Base-by-base conservation (phyloP, 176 grass and related monocot species). In the Tuctoria greenei region DNA sequence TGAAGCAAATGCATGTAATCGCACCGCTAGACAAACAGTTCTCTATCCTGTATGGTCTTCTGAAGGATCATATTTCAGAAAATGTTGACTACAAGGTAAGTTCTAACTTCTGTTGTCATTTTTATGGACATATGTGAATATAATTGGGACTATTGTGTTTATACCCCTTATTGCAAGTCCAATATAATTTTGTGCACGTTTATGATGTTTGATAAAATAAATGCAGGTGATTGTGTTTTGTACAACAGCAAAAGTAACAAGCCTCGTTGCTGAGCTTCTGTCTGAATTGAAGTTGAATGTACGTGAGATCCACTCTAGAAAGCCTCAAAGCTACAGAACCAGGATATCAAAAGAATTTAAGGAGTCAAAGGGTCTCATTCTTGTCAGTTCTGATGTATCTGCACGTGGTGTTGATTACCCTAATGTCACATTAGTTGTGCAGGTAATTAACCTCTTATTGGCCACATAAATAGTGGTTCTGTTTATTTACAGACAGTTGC, bases 331-430 rank as follows among this genome's bases (percentile, higher is more conserved):
- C 79, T 98, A 91, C 81, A 89, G 95, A 98, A 98, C 84, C 52
- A 98, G 84, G 79, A 90, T 98, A 72, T 93, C 95, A 7, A 93
- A 98, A 85, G 95, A 98, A 86, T 98, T 98, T 66, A 98, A 90
- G 88, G 86, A 92, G 76, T 93, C 95, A 37, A 98, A 98, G 66
- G 88, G 95, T 55, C 81, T 98, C 37, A 94, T 98, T 81, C 95
- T 98, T 69, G 95, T 98, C 51, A 98, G 95, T 67, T 98, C 95
- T 69, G 95, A 98, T 65, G 95, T 98, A 47, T 98, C 91, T 52
- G 95, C 95, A 31, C 67, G 95, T 58, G 95, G 95, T 49, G 88
- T 98, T 73, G 95, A 98, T 94, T 98, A 98, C 82, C 95, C 95
- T 10, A 89, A 98, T 86, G 95, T 98, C 59, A 98, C 95, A 61